Evolutionary conservation across 2,329 filamentous ascomycete species (phyloP).

Genomic region (Rosellinia necatrix): DNA sequence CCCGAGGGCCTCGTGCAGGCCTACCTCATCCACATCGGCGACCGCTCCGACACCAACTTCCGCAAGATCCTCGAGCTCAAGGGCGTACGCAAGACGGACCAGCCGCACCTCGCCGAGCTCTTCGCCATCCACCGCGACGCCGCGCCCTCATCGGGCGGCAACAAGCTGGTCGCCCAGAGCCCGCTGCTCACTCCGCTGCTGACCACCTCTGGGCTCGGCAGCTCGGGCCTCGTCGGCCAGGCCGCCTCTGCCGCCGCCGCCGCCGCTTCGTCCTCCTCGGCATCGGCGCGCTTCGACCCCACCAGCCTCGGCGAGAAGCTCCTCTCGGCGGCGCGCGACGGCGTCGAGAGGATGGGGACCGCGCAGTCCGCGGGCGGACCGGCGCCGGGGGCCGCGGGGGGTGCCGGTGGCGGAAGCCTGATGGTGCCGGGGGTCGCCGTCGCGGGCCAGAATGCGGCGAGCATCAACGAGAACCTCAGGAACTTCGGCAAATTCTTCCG

Average conservation of each 20-base stretch:
- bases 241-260: slow-evolving; percentile 37
- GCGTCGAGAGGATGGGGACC: slow-evolving; percentile 76
- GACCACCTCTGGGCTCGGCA: slow-evolving; percentile 47
- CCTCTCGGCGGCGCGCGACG: slow-evolving; percentile 85
- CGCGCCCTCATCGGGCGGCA: slow-evolving; percentile 62
- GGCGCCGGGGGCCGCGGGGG: slow-evolving; percentile 41
- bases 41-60: slow-evolving; percentile 93
- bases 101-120: slow-evolving; percentile 81
- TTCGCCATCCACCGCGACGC: slow-evolving; percentile 79
- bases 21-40: slow-evolving; percentile 95
- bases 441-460: slow-evolving; percentile 54
- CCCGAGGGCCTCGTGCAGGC: slow-evolving; percentile 95
- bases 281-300: slow-evolving; percentile 70
- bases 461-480: slow-evolving; percentile 90
- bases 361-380: slow-evolving; percentile 41
- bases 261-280: slow-evolving; percentile 37
- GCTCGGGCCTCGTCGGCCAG: slow-evolving; percentile 46
- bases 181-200: slow-evolving; percentile 73
- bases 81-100: slow-evolving; percentile 83
- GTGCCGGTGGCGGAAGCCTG: not conserved
- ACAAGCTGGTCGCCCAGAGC: slow-evolving; percentile 71
- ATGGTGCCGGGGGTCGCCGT: not conserved
- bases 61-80: slow-evolving; percentile 95
- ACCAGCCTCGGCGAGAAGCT: slow-evolving; percentile 83
- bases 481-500: slow-evolving; percentile 97